Evolutionary conservation across 1,139 yeast genomes (phyloP).

Genomic region (Tardiomyces digboiensis): DNA sequence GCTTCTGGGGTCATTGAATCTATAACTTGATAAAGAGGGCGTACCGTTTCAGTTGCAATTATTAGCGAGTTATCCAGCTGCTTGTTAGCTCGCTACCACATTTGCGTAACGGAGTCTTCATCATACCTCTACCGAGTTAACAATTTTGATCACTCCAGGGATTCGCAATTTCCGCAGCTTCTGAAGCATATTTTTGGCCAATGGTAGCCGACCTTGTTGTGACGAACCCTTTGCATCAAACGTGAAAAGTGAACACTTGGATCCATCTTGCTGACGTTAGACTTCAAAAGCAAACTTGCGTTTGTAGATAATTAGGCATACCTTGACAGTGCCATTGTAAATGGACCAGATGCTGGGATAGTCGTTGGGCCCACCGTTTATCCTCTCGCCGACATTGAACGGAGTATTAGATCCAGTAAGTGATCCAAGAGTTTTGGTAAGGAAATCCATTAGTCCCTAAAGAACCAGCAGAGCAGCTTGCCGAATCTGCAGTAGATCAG

Average conservation of each 20-base stretch:
- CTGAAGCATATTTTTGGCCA: constrained; percentile 57
- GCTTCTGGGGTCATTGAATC: constrained; percentile 23
- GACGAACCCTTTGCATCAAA: constrained; percentile 41
- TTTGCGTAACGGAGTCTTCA: too few relatives aligned
- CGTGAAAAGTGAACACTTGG: constrained; percentile 47
- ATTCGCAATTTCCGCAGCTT: constrained; percentile 60
- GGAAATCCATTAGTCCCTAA: constrained; percentile 33
- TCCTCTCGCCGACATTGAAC: constrained; percentile 19
- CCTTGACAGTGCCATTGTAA: constrained; percentile 32
- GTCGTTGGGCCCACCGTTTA: constrained; percentile 14
- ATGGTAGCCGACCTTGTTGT: constrained; percentile 28
- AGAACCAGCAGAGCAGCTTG: too few relatives aligned
- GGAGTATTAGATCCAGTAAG: constrained; percentile 25
- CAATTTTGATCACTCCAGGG: constrained; percentile 65
- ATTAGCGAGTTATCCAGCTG: constrained; percentile 51
- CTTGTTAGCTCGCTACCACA: too few relatives aligned
- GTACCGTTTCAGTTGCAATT: constrained; percentile 67
- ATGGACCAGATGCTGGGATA: constrained; percentile 38
- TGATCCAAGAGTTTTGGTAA: constrained; percentile 28
- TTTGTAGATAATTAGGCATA: background rate
- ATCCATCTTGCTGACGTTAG: constrained; percentile 25
- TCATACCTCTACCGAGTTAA: constrained; percentile 40
- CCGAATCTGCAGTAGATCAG: too few relatives aligned
- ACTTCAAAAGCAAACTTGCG: background rate
- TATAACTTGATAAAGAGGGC: constrained; percentile 38